phyloP scores from a whole-genome alignment of 2,329 filamentous ascomycete genomes.

The Trichoderma sp. region DNA sequence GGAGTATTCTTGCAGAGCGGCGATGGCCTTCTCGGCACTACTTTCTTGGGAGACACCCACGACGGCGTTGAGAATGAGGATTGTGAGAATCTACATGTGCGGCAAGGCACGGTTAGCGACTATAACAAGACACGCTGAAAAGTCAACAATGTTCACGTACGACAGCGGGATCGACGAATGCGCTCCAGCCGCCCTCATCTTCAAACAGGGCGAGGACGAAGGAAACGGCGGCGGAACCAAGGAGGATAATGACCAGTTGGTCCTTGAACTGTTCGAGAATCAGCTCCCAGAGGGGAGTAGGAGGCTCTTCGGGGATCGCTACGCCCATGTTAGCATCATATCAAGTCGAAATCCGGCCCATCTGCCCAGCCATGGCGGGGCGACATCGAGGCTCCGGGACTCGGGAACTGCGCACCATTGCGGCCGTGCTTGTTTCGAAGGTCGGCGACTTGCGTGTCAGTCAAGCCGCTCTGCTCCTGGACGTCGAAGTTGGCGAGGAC shows the following conservation, averaged over 20 bases:
- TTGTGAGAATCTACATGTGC: slow-evolving; percentile 76
- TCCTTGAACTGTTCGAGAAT: slow-evolving; percentile 99
- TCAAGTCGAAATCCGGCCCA: neutral
- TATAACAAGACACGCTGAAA: neutral
- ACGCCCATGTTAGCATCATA: slow-evolving; percentile 17
- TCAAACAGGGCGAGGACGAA: slow-evolving; percentile 93
- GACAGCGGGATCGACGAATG: slow-evolving; percentile 93
- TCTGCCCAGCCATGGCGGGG: neutral
- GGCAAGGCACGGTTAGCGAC: neutral
- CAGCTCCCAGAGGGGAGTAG: slow-evolving; percentile 93
- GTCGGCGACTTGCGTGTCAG: slow-evolving; percentile 54
- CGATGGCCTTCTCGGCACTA: slow-evolving; percentile 97
- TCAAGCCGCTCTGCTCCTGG: slow-evolving; percentile 53
- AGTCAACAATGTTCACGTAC: slow-evolving; percentile 49
- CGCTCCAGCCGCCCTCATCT: slow-evolving; percentile 89
- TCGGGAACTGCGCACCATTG: slow-evolving; percentile 54
- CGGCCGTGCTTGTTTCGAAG: slow-evolving; percentile 59
- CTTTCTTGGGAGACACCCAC: slow-evolving; percentile 98
- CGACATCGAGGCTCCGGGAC: neutral
- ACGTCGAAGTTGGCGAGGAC: slow-evolving; percentile 59
- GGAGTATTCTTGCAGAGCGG: slow-evolving; percentile 96
- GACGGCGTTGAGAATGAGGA: slow-evolving; percentile 92
- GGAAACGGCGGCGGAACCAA: slow-evolving; percentile 88
- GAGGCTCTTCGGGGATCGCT: slow-evolving; percentile 79
- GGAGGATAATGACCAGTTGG: slow-evolving; percentile 90